These are phyloP conservation scores for Selaginella moellendorffii DNA, from an alignment of 75 land plant species.

Conservation along the genomic window DNA sequence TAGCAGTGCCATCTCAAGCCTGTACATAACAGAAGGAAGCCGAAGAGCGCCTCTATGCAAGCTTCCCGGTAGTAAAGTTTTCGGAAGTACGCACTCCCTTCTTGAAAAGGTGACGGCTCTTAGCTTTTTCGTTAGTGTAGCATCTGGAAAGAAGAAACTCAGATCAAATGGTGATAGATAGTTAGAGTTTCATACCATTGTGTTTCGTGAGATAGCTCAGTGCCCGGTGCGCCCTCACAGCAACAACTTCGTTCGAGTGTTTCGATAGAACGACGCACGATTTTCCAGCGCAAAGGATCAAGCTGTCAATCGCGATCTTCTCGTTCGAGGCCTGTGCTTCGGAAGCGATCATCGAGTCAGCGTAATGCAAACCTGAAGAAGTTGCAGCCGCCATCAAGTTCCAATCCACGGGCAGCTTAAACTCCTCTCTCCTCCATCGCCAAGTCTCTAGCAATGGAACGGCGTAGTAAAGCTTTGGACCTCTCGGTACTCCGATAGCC, in stretches of 20 bases:
- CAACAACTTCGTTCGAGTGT: neutral
- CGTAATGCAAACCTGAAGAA: slow-evolving; percentile 9
- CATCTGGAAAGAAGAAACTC: neutral
- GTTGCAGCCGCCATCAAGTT: slow-evolving; percentile 2
- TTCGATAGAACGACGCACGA: no score
- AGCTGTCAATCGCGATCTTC: no score
- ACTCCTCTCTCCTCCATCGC: neutral
- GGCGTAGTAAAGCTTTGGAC: slow-evolving; percentile 16
- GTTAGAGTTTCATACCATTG: neutral
- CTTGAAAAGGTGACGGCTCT: no score
- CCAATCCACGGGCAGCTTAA: slow-evolving; percentile 15
- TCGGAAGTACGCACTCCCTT: slow-evolving; percentile 19
- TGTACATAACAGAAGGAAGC: slow-evolving; percentile 24
- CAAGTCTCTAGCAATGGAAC: slow-evolving; percentile 8
- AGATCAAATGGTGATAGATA: neutral
- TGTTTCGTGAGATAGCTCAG: neutral
- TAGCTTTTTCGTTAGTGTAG: slow-evolving; percentile 3
- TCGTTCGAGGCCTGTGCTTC: no score
- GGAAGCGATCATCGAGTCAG: slow-evolving; percentile 8
- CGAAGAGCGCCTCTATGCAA: slow-evolving; percentile 26
- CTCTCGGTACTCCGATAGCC: slow-evolving; percentile 1
- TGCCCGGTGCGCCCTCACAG: neutral
- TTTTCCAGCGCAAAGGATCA: no score
- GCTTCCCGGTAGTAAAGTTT: slow-evolving; percentile 14
- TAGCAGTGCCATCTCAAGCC: slow-evolving; percentile 21